Evolutionary conservation across 2,329 filamentous ascomycete genomes (phyloP).

Genomic region (Stagonosporopsis cucurbitacearum): DNA sequence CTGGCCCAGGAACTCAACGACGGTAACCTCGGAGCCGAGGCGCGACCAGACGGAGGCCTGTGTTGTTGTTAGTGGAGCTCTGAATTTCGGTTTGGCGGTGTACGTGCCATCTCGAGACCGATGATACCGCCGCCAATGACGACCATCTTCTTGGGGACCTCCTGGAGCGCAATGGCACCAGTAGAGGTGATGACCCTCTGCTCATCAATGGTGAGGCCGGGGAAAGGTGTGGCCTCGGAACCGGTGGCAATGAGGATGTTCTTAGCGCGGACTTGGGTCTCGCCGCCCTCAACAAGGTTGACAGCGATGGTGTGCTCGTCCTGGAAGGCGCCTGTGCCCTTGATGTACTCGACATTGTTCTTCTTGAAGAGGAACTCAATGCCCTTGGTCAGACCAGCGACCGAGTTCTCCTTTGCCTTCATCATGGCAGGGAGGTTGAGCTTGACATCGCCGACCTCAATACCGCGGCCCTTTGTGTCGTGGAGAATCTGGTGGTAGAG

Average conservation of each 20-base stretch:
- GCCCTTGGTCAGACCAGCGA: slow-evolving; percentile 89
- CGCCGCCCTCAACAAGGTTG: slow-evolving; percentile 86
- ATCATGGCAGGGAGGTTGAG: slow-evolving; percentile 95
- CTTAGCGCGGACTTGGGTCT: slow-evolving; percentile 86
- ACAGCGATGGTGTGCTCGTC: slow-evolving; percentile 93
- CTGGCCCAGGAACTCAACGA: slow-evolving; percentile 94
- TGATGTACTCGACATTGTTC: slow-evolving; percentile 98
- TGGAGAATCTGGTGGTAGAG: slow-evolving; percentile 97
- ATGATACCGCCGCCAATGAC: slow-evolving; percentile 99
- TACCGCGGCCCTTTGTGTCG: slow-evolving; percentile 96
- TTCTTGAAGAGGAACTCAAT: slow-evolving; percentile 99
- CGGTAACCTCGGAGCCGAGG: slow-evolving; percentile 90
- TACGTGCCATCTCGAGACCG: slow-evolving; percentile 87
- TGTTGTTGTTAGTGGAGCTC: neutral
- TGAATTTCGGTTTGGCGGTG: neutral
- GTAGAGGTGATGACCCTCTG: slow-evolving; percentile 97
- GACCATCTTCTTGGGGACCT: slow-evolving; percentile 94
- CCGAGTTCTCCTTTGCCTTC: slow-evolving; percentile 97
- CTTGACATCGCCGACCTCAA: slow-evolving; percentile 96
- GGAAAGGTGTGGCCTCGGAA: slow-evolving; percentile 94
- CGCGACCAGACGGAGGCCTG: slow-evolving; percentile 92
- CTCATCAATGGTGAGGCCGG: slow-evolving; percentile 94
- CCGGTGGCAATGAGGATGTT: slow-evolving; percentile 98
- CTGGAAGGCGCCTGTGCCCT: slow-evolving; percentile 85
- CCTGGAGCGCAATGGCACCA: slow-evolving; percentile 84